A percentile compares a stretch with the other conserved stretches of the same genome.
phyloP scores from a whole-genome alignment of 495 filamentous ascomycete species.

The Evernia prunastri region DNA sequence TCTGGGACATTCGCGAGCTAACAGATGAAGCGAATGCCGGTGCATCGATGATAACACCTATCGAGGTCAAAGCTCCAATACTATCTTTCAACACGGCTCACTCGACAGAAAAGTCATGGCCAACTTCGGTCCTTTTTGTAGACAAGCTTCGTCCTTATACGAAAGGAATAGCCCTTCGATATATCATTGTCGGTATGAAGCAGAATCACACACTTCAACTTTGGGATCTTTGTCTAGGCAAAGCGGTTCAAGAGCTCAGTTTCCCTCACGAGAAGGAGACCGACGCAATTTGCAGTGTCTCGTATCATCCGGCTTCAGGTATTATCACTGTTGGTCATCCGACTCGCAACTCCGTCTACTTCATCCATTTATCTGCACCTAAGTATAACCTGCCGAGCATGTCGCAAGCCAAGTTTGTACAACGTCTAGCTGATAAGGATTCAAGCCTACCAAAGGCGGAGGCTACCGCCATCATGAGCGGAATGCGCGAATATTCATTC shows the following conservation, averaged over 20 bases:
- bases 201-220: conserved; percentile 98
- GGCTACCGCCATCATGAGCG: conserved; percentile 92
- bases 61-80: conserved; percentile 72
- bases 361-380: conserved; percentile 88
- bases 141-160: conserved; percentile 89
- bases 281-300: conserved; percentile 92
- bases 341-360: conserved; percentile 94
- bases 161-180: conserved; percentile 78
- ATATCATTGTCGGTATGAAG: conserved; percentile 95
- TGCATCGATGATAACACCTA: conserved; percentile 46
- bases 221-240: conserved; percentile 93
- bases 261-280: conserved; percentile 95
- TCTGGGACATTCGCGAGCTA: conserved; percentile 89
- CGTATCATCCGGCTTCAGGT: conserved; percentile 81
- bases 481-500: conserved; percentile 89
- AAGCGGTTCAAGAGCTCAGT: conserved; percentile 93
- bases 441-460: conserved; percentile 70
- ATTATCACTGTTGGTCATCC: conserved; percentile 95
- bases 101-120: conserved; percentile 81
- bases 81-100: conserved; percentile 71
- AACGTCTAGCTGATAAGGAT: conserved; percentile 67
- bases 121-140: conserved; percentile 89
- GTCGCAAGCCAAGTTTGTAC: conserved; percentile 81
- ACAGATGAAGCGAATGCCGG: conserved; percentile 51
- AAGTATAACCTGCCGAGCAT: conserved; percentile 73